Conservation (phyloP, 805 yeast species). For the Ogataea sp. region DNA sequence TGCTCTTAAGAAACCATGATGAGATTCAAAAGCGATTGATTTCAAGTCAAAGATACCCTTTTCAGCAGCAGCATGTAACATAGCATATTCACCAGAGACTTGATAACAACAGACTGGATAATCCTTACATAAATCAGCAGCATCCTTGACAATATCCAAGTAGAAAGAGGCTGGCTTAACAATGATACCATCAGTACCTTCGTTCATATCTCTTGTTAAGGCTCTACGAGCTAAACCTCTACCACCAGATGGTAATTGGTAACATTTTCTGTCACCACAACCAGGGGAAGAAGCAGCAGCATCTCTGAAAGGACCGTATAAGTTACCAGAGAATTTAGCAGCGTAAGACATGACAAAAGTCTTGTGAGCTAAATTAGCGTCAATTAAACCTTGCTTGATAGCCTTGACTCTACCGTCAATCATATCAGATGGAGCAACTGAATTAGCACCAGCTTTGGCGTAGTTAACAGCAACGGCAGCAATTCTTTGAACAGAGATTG, state of each 20-base stretch:
- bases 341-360: conserved; percentile 88
- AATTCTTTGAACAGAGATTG: conserved; percentile 65
- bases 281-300: conserved; percentile 92
- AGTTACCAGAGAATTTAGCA: conserved; percentile 85
- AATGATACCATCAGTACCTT: conserved; percentile 94
- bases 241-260: conserved; percentile 91
- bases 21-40: conserved; percentile 74
- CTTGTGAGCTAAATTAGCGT: conserved; percentile 76
- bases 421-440: conserved; percentile 97
- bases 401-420: conserved; percentile 90
- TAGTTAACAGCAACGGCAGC: conserved; percentile 95
- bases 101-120: conserved; percentile 93
- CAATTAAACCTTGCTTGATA: conserved; percentile 77
- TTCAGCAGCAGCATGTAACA: conserved; percentile 97
- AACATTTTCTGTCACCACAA: conserved; percentile 84
- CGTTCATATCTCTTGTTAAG: conserved; percentile 70
- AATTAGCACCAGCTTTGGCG: conserved; percentile 92
- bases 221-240: conserved; percentile 94
- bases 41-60: conserved; percentile 86
- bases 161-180: conserved; percentile 96
- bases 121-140: conserved; percentile 71
- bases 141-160: conserved; percentile 84
- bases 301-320: conserved; percentile 97
- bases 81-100: conserved; percentile 95
- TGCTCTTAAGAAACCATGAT: conserved; percentile 87